phyloP scores from a whole-genome alignment of 176 grass and related monocot species.

The Oryza australiensis region DNA sequence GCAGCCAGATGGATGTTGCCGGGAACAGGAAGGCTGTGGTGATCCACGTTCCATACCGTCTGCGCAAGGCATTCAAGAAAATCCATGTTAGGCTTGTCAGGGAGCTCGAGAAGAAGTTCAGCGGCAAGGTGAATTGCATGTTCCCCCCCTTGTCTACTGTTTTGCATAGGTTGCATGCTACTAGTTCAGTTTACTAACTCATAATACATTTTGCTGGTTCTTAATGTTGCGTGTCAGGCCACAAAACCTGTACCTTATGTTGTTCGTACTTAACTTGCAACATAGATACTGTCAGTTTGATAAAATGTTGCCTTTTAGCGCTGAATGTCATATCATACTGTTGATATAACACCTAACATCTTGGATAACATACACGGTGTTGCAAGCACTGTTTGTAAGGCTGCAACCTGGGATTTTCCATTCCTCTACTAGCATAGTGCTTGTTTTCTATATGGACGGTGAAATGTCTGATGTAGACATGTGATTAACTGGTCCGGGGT shows the following conservation, averaged over 20 bases:
- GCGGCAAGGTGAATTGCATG: slow-evolving; percentile 64
- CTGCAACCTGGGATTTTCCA: neutral
- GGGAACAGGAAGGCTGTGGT: slow-evolving; percentile 88
- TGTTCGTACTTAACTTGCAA: neutral
- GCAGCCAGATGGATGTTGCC: slow-evolving; percentile 75
- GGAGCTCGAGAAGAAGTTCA: slow-evolving; percentile 99
- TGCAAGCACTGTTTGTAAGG: neutral
- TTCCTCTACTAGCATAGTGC: neutral
- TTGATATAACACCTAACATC: too few relatives aligned
- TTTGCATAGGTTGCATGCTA: neutral
- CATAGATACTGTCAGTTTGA: neutral
- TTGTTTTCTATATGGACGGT: neutral
- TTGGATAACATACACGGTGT: too few relatives aligned
- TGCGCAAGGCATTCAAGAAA: slow-evolving; percentile 85
- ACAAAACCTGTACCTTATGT: neutral
- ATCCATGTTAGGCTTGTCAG: slow-evolving; percentile 88
- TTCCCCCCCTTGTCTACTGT: neutral
- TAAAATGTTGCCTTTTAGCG: too few relatives aligned
- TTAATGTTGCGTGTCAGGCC: neutral
- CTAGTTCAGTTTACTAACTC: too few relatives aligned
- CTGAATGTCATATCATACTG: too few relatives aligned
- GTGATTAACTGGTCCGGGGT: neutral
- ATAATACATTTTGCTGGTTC: neutral
- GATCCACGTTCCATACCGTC: slow-evolving; percentile 85
- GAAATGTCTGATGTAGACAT: neutral